Evolutionary conservation across 2,329 filamentous ascomycete species (phyloP).

Genomic region (Trichothecium sympodiale): DNA sequence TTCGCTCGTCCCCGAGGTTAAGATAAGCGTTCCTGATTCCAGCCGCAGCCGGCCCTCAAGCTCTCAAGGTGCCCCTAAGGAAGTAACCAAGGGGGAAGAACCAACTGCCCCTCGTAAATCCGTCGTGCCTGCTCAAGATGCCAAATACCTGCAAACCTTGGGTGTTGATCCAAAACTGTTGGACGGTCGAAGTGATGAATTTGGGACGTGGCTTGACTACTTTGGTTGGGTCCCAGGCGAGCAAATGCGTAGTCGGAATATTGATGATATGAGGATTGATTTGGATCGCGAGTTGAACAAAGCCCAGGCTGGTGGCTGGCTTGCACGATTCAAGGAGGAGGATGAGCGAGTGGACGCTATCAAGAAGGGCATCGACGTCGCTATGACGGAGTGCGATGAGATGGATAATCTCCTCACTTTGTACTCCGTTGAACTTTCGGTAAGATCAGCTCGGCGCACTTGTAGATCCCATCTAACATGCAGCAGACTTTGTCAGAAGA

Average conservation of each 20-base stretch:
- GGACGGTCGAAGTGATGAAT: constrained; percentile 65
- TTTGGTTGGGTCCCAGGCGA: constrained; percentile 78
- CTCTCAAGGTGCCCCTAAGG: constrained; percentile 19
- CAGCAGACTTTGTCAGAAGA: constrained; percentile 81
- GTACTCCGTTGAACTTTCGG: constrained; percentile 87
- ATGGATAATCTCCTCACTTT: constrained; percentile 87
- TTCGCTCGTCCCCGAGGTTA: constrained; percentile 43
- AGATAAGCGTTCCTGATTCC: constrained; percentile 39
- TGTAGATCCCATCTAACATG: constrained; percentile 7
- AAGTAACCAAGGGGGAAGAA: constrained; percentile 10
- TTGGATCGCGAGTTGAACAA: constrained; percentile 81
- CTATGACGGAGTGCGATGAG: constrained; percentile 93
- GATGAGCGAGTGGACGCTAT: constrained; percentile 84
- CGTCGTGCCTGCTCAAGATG: constrained; percentile 60
- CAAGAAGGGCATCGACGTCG: constrained; percentile 72
- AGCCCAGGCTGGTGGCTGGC: constrained; percentile 86
- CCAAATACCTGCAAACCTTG: constrained; percentile 65
- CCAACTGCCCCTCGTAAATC: constrained; percentile 46
- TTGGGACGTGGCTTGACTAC: constrained; percentile 72
- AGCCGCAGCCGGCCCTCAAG: constrained; percentile 25
- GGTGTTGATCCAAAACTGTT: constrained; percentile 70
- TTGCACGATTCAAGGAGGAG: constrained; percentile 73
- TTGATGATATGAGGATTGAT: constrained; percentile 72
- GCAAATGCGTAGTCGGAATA: constrained; percentile 60
- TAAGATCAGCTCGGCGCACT: constrained; percentile 31